Evolutionary conservation across 2,329 filamentous ascomycete genomes (phyloP).

Genomic region (Cytospora schulzeri): DNA sequence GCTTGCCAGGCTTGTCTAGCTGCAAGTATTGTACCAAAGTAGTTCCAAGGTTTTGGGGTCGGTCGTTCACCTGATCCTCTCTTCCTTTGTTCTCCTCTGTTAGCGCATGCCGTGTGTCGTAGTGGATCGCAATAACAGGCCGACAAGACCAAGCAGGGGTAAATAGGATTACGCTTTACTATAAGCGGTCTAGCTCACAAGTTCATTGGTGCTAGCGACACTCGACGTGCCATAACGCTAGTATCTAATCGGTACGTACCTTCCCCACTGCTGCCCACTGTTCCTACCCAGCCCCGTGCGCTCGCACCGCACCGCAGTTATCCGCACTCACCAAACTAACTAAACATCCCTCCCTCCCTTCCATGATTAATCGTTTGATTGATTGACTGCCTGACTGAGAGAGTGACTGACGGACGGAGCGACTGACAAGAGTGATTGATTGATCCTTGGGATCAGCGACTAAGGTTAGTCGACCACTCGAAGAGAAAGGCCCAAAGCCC

Average conservation of each 20-base stretch:
- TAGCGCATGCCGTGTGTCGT: neutral
- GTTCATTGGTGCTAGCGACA: no score
- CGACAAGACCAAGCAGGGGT: neutral
- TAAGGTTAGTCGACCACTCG: neutral
- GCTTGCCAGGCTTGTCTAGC: neutral
- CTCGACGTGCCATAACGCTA: neutral
- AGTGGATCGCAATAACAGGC: slow-evolving; percentile 5
- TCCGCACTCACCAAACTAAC: neutral
- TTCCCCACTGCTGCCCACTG: neutral
- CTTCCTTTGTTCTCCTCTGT: slow-evolving; percentile 16
- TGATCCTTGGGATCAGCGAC: neutral
- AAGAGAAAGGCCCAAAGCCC: no score
- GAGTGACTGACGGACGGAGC: no score
- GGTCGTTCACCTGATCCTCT: slow-evolving; percentile 7
- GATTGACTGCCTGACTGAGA: no score
- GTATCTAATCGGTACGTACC: neutral
- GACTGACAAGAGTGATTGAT: neutral
- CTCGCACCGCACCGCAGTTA: slow-evolving; percentile 1
- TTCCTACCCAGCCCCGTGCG: neutral
- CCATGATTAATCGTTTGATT: neutral
- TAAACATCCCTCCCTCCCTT: neutral
- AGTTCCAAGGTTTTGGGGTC: slow-evolving; percentile 1
- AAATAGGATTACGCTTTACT: neutral
- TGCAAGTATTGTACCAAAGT: no score
- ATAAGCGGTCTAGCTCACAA: neutral